phyloP scores from a whole-genome alignment of 2,329 filamentous ascomycete species.

The Fusarium albidum region DNA sequence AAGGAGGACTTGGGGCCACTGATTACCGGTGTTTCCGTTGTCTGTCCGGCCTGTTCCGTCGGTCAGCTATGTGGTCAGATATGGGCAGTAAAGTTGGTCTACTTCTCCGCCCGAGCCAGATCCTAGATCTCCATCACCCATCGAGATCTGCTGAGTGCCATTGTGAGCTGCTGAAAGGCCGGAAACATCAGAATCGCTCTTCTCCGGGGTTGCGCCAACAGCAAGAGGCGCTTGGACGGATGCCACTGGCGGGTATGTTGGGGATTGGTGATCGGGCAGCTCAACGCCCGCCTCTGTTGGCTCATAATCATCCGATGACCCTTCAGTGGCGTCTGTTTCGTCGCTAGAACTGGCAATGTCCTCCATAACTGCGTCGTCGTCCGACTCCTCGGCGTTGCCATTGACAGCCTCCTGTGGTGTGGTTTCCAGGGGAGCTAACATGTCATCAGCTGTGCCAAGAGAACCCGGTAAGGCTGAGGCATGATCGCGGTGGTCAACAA shows the following conservation, averaged over 20 bases:
- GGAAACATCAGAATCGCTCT: conserved; percentile 40
- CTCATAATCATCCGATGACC: conserved; percentile 62
- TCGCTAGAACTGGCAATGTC: conserved; percentile 30
- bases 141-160: conserved; percentile 44
- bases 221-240: conserved; percentile 23
- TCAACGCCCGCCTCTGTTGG: conserved; percentile 55
- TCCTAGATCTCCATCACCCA: conserved; percentile 34
- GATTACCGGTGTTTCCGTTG: conserved; percentile 7
- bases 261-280: conserved; percentile 18
- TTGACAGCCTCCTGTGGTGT: neutral
- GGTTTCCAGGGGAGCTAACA: neutral
- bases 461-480: neutral
- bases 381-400: conserved; percentile 14
- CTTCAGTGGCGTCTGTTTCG: conserved; percentile 39
- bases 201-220: conserved; percentile 34
- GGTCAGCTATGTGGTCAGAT: conserved; percentile 29
- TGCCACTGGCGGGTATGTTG: conserved; percentile 5
- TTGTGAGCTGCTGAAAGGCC: conserved; percentile 33
- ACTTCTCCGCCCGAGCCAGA: conserved; percentile 52
- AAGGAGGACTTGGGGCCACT: conserved; percentile 37
- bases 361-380: conserved; percentile 37
- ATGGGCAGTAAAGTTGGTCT: conserved; percentile 44
- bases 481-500: neutral
- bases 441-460: neutral
- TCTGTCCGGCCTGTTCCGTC: conserved; percentile 26